Evolutionary conservation across 106 monocot species (phyloP), one percentile per base, ranked within the genome.

Genomic region (Allium fistulosum): DNA sequence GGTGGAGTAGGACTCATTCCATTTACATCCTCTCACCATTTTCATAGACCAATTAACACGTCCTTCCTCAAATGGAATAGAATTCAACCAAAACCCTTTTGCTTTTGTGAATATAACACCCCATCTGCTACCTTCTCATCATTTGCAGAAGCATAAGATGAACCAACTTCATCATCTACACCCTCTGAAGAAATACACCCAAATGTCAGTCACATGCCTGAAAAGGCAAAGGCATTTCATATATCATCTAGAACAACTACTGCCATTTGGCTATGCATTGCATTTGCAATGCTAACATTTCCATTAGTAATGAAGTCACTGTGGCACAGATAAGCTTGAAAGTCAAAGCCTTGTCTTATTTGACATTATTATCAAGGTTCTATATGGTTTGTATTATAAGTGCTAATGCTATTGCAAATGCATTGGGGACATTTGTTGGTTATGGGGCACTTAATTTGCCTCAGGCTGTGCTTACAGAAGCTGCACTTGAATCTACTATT

Each of bases 351-450:
- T 76, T 97, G 8, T 80, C 89, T 4, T 92, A 97, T 55, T 49
- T 78, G n/a, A 97, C 97, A 0, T 74, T 97, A 2, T 78, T 97
- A 1, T 79, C 70, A n/a, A 92, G 97, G 47, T 97, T 97, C 67
- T 97, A 92, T 71, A 97, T 97, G 97, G 97, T 92, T 5, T 97
- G 97, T 91, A 97, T 92, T 59, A 97, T 97, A 14, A 92, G 97
- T 11, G 97, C 97, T 26, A 97, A 97, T 53, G 97, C 92, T 26
- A 92, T 97, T 17, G 97, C 97, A 17, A 97, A 97, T 69, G 97
- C 97, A 27, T 92, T 97, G 97, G 97, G 97, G 65, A 97, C 97
- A 9, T 97, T 92, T 17, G 97, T 97, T 8, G 97, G 97, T 6
- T 97, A 91, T 0, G 97, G 97, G 45, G 97, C 97, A 46, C 79